These are phyloP conservation scores for Ophiostoma novo-ulmi DNA, from an alignment of 2,329 filamentous ascomycete genomes.

Conservation along the genomic window DNA sequence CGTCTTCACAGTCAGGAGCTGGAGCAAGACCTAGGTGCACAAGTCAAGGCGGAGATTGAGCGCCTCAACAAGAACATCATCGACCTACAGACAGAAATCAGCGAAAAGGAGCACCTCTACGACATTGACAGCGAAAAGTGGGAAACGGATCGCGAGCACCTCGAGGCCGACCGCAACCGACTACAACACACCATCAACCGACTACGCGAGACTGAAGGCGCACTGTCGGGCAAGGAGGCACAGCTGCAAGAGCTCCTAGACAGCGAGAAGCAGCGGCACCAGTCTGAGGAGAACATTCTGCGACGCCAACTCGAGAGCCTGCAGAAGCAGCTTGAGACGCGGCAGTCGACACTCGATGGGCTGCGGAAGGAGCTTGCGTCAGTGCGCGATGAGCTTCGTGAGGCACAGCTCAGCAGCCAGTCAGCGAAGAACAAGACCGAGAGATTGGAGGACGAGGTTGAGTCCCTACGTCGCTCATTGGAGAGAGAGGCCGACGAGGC, in stretches of 20 bases:
- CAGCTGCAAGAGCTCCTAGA: constrained; percentile 63
- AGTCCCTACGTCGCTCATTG: constrained; percentile 61
- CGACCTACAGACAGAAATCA: constrained; percentile 58
- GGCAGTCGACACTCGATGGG: constrained; percentile 60
- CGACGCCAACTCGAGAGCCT: constrained; percentile 69
- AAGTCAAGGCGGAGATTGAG: constrained; percentile 46
- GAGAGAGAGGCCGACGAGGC: constrained; percentile 61
- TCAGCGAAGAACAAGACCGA: constrained; percentile 60
- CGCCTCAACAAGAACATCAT: constrained; percentile 56
- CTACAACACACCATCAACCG: constrained; percentile 67
- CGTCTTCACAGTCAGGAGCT: constrained; percentile 54
- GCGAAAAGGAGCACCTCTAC: constrained; percentile 65
- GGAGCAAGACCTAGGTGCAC: constrained; percentile 53
- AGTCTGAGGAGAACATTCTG: constrained; percentile 64
- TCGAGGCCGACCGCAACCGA: constrained; percentile 61
- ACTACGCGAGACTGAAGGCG: constrained; percentile 63
- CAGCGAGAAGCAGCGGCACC: constrained; percentile 66
- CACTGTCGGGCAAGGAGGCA: constrained; percentile 61
- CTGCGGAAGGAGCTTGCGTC: constrained; percentile 61
- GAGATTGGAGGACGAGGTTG: constrained; percentile 69
- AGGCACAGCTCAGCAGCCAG: constrained; percentile 59
- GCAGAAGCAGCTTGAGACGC: constrained; percentile 63
- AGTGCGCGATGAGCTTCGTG: constrained; percentile 64
- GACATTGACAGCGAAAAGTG: constrained; percentile 68
- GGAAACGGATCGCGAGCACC: constrained; percentile 59